Evolutionary conservation across 108 stramenopile genomes (phyloP).

Genomic region (Discostella stelligeroides): DNA sequence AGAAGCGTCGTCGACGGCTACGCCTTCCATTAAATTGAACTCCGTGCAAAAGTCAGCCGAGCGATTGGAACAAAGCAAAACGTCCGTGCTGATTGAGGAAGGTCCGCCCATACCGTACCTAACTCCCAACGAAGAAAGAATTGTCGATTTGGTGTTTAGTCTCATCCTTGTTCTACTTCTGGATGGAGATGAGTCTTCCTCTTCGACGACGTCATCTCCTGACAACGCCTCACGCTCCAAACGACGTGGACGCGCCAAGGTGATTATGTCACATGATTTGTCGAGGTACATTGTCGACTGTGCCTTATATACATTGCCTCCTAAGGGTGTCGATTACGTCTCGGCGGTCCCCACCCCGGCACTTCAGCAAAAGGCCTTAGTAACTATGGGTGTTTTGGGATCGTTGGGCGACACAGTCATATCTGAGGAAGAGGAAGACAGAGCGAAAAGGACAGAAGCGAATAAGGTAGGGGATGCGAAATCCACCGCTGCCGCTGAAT

Average conservation of each 20-base stretch:
- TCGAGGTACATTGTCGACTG: conserved; percentile 64
- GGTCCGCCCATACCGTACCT: conserved; percentile 42
- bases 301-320: conserved; percentile 58
- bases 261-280: conserved; percentile 56
- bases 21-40: conserved; percentile 16
- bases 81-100: conserved; percentile 6
- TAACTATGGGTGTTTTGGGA: conserved; percentile 55
- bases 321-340: conserved; percentile 51
- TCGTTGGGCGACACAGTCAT: conserved; percentile 42
- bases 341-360: conserved; percentile 61
- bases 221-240: conserved; percentile 45
- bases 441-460: conserved; percentile 31
- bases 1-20: conserved; percentile 26
- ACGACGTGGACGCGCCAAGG: conserved; percentile 42
- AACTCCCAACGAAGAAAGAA: conserved; percentile 44
- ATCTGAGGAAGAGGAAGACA: conserved; percentile 4
- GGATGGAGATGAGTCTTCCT: conserved; percentile 44
- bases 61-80: conserved; percentile 2
- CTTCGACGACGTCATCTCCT: conserved; percentile 30
- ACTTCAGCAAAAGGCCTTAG: conserved; percentile 72
- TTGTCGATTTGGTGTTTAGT: conserved; percentile 52
- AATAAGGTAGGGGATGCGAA: neutral
- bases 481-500: conserved; percentile 1
- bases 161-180: conserved; percentile 62
- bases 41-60: neutral